Evolutionary conservation across 1,284 basidiomycete species (phyloP), one percentile per base, ranked within the genome.

Genomic region (Megacollybia platyphylla): DNA sequence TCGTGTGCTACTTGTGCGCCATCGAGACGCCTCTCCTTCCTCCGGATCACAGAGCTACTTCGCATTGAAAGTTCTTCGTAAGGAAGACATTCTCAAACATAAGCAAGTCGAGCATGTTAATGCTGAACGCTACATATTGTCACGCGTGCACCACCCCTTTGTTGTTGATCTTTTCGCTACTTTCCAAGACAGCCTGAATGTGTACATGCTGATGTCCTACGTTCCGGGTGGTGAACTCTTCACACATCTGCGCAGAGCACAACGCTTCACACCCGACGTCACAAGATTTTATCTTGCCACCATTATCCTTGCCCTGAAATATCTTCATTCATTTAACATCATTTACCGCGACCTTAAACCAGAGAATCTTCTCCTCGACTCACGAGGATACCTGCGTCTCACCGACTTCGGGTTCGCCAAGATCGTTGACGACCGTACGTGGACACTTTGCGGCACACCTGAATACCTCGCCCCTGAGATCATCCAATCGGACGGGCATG

Each of bases 401-500:
- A 97, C 93, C 29, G 96, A 98, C 62, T 98, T 98, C 61, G 94
- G 94, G 2, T 98, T 98, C 57, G 92, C 96, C 26, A 98, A 98
- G 64, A 87, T 94, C 50, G 94, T 97, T 3, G 93, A 94, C 45
- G 94, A 97, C 63, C 91, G 94, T 63, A 98, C 96, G 1, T 98
- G 94, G 94, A 98, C 96, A 5, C 71, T 98, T 15, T 99, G 96
- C 61, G 96, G 92, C 31, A 97, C 92, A 4, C 96, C 96, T 9
- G 96, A 98, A 63, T 98, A 98, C 54, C 73, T 94, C 35, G 90
- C 90, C 0, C 90, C 90, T 13, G 90, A 94, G 61, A 91, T 94
- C 44, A 96, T 99, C 36, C 90, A 93, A 59, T 91, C 87, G 10
- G 91, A 94, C 52, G 94, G 94, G 8, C 96, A 98, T 68, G 94